Conservation (phyloP, 495 filamentous ascomycete species). For the Pyrenopolyporus hunteri region DNA sequence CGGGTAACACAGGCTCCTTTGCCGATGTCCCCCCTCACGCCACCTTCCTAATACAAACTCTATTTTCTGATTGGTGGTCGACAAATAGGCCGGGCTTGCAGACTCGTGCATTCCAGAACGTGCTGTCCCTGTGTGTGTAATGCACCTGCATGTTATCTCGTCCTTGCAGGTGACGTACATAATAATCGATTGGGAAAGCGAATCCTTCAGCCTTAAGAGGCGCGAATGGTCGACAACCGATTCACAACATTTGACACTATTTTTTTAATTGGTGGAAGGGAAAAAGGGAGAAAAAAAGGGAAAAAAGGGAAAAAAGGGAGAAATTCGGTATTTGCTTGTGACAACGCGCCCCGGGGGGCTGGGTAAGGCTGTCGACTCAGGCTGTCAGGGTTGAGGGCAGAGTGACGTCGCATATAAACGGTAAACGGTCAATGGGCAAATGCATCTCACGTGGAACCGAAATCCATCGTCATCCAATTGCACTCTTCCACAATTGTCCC, state of each 20-base stretch:
- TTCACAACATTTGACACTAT: background rate
- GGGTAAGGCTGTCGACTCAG: too few relatives aligned
- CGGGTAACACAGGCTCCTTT: background rate
- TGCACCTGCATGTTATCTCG: conserved; percentile 13
- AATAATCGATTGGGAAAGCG: background rate
- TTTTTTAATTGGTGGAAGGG: too few relatives aligned
- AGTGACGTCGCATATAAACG: conserved; percentile 24
- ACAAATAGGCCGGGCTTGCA: background rate
- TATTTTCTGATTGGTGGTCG: conserved; percentile 12
- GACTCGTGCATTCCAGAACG: conserved; percentile 26
- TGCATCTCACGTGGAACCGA: conserved; percentile 26
- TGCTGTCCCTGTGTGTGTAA: conserved; percentile 29
- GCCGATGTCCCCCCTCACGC: conserved; percentile 3
- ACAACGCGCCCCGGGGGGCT: too few relatives aligned
- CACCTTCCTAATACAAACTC: background rate
- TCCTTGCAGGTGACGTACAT: conserved; percentile 30
- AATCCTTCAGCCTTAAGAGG: conserved; percentile 35
- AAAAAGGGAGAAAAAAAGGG: too few relatives aligned
- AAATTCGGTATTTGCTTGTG: background rate
- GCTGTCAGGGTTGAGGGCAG: conserved; percentile 1
- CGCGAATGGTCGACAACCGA: conserved; percentile 21
- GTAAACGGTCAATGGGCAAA: background rate
- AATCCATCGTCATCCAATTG: conserved; percentile 11
- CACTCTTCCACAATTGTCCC: conserved; percentile 10
- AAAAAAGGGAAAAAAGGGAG: too few relatives aligned